Evolutionary conservation across 2,329 filamentous ascomycete species (phyloP), one percentile per base, ranked within the genome.

Genomic region (Uncinocarpus reesii): DNA sequence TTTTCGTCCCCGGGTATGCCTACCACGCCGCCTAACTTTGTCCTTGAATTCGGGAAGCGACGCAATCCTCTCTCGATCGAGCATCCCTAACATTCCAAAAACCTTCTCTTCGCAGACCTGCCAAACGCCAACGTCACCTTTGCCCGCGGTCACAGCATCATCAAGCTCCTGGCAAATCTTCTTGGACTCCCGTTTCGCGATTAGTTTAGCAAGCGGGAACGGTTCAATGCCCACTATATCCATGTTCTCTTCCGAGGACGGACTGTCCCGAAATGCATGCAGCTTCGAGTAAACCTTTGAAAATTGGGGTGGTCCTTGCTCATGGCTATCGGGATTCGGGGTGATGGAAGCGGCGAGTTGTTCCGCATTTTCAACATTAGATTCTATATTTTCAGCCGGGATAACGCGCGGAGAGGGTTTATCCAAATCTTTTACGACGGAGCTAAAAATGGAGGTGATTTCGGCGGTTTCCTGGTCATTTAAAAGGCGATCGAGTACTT

Each of bases 41-140:
- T 29, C 38, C 7, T 16, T 24, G 8, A 41, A 18, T 18, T 34
- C 35, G 15, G 45, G 20, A 1, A 40, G 15, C 3, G 46, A 43
- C 23, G 21, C n/a, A 16, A 37, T 6, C 2, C 16, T 23, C 11
- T 42, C 37, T 15, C 13, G 15, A 10, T 43, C n/a, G 13, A 42
- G 18, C 38, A 48, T 28, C 7, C 51, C 53, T 7, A 67, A 48
- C 54, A 69, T 59, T 15, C 59, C 60, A 53, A 70, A 70, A n/a
- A 70, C 62, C 20, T 58, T 58, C n/a, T 61, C 52, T 50, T 64
- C 60, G 46, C 67, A 68, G 5, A 69, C 56, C 8, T 60, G 57
- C 67, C 66, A 70, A 10, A 70, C 53, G 3, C 58, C 63, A 20
- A 59, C 49, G 32, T 69, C 66, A 18, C 62, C 58, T 32, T 56